Evolutionary conservation across 2,329 filamentous ascomycete genomes (phyloP).

Genomic region (Leptographium galeiforme): DNA sequence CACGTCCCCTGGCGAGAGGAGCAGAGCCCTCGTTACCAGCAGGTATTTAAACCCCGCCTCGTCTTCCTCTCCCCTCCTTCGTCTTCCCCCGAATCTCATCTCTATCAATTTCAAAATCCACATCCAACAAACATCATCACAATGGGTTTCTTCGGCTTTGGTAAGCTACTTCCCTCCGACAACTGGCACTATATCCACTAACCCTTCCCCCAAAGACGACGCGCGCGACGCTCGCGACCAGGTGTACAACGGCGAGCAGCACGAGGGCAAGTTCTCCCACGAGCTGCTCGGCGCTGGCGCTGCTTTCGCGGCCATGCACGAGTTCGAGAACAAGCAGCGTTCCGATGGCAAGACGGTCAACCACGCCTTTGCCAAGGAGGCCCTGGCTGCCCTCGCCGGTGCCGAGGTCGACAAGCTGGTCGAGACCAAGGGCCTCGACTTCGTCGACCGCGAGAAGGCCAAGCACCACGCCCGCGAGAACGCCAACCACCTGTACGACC

Average conservation of each 20-base stretch:
- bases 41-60: slow-evolving; percentile 8
- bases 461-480: slow-evolving; percentile 45
- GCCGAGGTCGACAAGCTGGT: slow-evolving; percentile 65
- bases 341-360: slow-evolving; percentile 55
- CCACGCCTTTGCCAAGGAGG: slow-evolving; percentile 67
- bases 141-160: slow-evolving; percentile 12
- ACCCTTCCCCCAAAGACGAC: slow-evolving; percentile 19
- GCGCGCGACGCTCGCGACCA: slow-evolving; percentile 28
- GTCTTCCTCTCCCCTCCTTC: background rate
- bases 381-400: slow-evolving; percentile 57
- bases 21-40: background rate
- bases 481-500: slow-evolving; percentile 46
- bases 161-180: background rate
- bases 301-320: slow-evolving; percentile 67
- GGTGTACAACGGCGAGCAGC: slow-evolving; percentile 24
- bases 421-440: slow-evolving; percentile 56
- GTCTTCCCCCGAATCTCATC: background rate
- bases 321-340: slow-evolving; percentile 64
- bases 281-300: slow-evolving; percentile 65
- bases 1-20: too few species aligned
- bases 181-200: background rate
- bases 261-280: slow-evolving; percentile 55
- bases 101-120: background rate
- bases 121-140: background rate
- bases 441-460: slow-evolving; percentile 42